Evolutionary conservation across 1,139 yeast species (phyloP).

Genomic region (Suhomyces choctaworum): DNA sequence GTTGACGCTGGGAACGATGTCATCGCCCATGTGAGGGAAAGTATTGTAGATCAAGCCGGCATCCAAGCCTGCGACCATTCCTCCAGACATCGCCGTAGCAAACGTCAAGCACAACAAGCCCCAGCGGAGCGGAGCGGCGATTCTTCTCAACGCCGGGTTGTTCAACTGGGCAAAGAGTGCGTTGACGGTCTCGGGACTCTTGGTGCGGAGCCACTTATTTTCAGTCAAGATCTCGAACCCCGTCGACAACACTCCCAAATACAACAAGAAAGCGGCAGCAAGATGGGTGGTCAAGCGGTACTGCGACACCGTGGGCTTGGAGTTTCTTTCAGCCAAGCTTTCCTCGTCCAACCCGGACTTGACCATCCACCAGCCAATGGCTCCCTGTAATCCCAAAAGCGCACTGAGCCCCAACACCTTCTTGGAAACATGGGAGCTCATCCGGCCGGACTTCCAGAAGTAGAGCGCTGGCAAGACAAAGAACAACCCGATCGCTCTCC

Average conservation of each 20-base stretch:
- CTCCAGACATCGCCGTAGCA: slow-evolving; percentile 93
- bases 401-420: slow-evolving; percentile 72
- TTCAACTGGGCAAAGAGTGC: slow-evolving; percentile 51
- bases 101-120: slow-evolving; percentile 70
- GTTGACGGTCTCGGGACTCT: slow-evolving; percentile 54
- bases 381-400: slow-evolving; percentile 88
- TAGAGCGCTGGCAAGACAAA: slow-evolving; percentile 84
- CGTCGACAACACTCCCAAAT: slow-evolving; percentile 86
- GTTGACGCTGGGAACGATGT: slow-evolving; percentile 63
- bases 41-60: slow-evolving; percentile 96
- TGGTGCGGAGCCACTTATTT: slow-evolving; percentile 52
- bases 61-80: slow-evolving; percentile 96
- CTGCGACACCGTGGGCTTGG: slow-evolving; percentile 95
- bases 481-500: slow-evolving; percentile 83
- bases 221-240: slow-evolving; percentile 83
- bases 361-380: slow-evolving; percentile 99
- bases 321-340: slow-evolving; percentile 72
- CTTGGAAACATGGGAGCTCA: slow-evolving; percentile 68
- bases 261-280: slow-evolving; percentile 88
- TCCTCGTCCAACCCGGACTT: slow-evolving; percentile 88
- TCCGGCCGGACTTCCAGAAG: slow-evolving; percentile 65
- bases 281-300: slow-evolving; percentile 92
- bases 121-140: slow-evolving; percentile 51
- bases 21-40: slow-evolving; percentile 95
- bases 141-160: slow-evolving; percentile 54